Evolutionary conservation across 768 basidiomycete species (phyloP).

Genomic region (Podaxis sp.): DNA sequence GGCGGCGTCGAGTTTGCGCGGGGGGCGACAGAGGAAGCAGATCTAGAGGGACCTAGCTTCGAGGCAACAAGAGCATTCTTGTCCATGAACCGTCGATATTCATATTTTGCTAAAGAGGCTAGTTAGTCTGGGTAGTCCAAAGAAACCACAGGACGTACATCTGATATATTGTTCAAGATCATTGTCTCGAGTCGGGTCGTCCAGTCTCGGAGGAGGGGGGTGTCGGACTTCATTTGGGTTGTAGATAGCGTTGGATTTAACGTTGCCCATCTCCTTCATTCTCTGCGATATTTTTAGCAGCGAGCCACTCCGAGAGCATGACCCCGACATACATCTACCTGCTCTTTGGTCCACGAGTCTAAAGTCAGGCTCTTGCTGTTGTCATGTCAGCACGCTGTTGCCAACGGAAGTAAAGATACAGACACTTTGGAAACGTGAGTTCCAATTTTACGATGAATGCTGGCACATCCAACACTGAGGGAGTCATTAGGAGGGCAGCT

Average conservation of each 20-base stretch:
- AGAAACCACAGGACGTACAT: slow-evolving; percentile 41
- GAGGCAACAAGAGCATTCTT: slow-evolving; percentile 45
- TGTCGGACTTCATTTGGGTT: slow-evolving; percentile 83
- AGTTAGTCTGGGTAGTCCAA: neutral
- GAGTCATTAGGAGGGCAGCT: neutral
- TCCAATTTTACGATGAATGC: slow-evolving; percentile 91
- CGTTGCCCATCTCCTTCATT: slow-evolving; percentile 82
- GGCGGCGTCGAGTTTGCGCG: slow-evolving; percentile 19
- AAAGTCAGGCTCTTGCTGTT: slow-evolving; percentile 85
- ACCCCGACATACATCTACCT: slow-evolving; percentile 65
- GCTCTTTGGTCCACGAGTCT: slow-evolving; percentile 86
- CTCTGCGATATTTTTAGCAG: slow-evolving; percentile 36
- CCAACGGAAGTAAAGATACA: slow-evolving; percentile 22
- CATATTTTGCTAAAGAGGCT: slow-evolving; percentile 66
- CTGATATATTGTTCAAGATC: slow-evolving; percentile 92
- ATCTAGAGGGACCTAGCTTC: slow-evolving; percentile 44
- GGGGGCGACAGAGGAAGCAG: slow-evolving; percentile 28
- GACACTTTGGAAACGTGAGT: slow-evolving; percentile 95
- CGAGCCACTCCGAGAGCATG: slow-evolving; percentile 8
- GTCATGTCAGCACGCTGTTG: neutral
- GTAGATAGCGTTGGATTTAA: slow-evolving; percentile 73
- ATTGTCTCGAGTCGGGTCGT: slow-evolving; percentile 79
- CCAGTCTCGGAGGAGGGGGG: slow-evolving; percentile 79
- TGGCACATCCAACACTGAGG: slow-evolving; percentile 79
- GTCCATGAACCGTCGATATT: slow-evolving; percentile 68